Percentiles rank a stretch among this genome's conserved stretches.
Evolutionary conservation across 164 flowering plant genomes (phyloP).

Genomic region (Saururus chinensis): DNA sequence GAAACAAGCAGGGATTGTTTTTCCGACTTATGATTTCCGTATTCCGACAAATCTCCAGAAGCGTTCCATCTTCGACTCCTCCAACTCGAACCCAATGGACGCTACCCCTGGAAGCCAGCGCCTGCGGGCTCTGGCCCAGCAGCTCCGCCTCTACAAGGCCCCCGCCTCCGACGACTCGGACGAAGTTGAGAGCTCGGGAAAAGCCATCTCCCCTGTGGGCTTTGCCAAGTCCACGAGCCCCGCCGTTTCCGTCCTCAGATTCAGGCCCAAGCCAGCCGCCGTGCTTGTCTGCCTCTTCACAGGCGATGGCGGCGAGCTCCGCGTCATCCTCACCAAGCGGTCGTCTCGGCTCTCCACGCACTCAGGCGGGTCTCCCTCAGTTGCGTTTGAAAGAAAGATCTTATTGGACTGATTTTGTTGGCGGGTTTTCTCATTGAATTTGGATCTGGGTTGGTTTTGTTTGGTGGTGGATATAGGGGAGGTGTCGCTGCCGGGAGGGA

Average conservation of each 20-base stretch:
- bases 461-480: conserved; percentile 40
- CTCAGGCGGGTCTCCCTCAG: conserved; percentile 26
- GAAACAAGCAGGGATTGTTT: no score
- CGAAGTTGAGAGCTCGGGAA: conserved; percentile 22
- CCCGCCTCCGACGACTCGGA: conserved; percentile 17
- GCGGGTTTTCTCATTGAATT: not conserved
- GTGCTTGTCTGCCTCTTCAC: conserved; percentile 51
- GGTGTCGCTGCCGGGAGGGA: conserved; percentile 92
- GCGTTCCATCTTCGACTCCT: no score
- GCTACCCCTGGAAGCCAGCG: conserved; percentile 8
- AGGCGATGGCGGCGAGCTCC: conserved; percentile 34
- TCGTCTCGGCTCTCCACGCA: conserved; percentile 46
- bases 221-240: conserved; percentile 63
- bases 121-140: conserved; percentile 46
- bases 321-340: conserved; percentile 58
- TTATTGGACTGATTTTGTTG: not conserved
- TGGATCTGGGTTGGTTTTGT: not conserved
- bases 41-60: no score
- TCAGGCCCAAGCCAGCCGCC: conserved; percentile 49
- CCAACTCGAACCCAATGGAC: no score
- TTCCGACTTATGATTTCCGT: no score
- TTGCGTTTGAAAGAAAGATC: not conserved
- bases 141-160: conserved; percentile 66
- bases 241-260: conserved; percentile 35
- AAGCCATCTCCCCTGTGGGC: conserved; percentile 59